phyloP scores from a whole-genome alignment of 306 rosid genomes.

The Clitoria ternatea region DNA sequence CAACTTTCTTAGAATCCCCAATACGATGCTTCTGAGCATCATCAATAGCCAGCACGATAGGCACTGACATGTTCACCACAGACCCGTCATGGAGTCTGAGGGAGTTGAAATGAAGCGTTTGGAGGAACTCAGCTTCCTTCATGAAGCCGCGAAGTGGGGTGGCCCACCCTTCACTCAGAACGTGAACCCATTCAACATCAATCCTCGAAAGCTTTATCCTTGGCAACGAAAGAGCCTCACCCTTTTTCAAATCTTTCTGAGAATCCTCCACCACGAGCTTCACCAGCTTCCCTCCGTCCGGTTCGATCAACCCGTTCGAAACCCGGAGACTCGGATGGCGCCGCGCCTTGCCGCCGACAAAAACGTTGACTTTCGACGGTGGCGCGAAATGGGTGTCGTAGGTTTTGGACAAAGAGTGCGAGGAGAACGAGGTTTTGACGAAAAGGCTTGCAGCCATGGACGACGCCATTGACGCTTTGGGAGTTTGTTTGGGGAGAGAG shows the following conservation, averaged over 20 bases:
- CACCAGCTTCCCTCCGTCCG: conserved; percentile 86
- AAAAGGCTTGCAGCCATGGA: too few relatives aligned
- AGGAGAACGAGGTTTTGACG: conserved; percentile 40
- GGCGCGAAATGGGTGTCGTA: conserved; percentile 48
- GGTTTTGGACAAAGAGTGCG: conserved; percentile 37
- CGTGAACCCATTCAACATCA: conserved; percentile 87
- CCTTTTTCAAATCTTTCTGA: conserved; percentile 43
- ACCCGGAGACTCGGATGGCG: conserved; percentile 40
- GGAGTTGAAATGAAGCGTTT: conserved; percentile 98
- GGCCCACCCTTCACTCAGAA: conserved; percentile 97
- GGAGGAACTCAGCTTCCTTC: conserved; percentile 99
- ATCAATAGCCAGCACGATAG: conserved; percentile 85
- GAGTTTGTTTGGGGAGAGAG: not conserved
- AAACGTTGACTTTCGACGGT: conserved; percentile 24
- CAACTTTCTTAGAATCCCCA: conserved; percentile 65
- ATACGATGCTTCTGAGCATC: conserved; percentile 70
- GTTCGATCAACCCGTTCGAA: conserved; percentile 76
- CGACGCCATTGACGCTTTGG: conserved; percentile 99
- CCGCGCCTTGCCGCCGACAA: not conserved
- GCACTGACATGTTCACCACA: conserved; percentile 87
- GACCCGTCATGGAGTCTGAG: conserved; percentile 82
- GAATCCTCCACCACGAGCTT: conserved; percentile 70
- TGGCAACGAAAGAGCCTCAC: conserved; percentile 64
- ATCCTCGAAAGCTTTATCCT: conserved; percentile 62
- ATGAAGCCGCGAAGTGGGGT: conserved; percentile 87